Conservation (phyloP, 2,329 filamentous ascomycete species). For the Colletotrichum coccodes region DNA sequence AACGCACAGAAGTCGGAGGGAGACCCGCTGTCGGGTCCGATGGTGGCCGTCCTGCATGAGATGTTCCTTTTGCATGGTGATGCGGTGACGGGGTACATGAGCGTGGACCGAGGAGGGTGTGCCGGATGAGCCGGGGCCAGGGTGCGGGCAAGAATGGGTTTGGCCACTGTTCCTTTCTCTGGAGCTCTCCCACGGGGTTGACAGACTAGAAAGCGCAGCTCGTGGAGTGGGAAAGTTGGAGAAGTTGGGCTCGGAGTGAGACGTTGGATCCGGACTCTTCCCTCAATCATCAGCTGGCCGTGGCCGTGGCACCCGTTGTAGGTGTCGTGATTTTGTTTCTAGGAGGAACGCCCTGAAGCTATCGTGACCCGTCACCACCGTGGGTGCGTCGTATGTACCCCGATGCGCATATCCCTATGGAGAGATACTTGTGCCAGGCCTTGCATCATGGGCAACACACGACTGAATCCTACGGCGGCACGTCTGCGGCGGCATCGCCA, state of each 20-base stretch:
- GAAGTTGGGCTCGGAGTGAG: not conserved
- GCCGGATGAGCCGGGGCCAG: conserved; percentile 10
- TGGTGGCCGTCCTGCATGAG: not conserved
- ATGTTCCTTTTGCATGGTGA: not conserved
- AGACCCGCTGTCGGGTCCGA: not conserved
- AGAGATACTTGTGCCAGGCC: not conserved
- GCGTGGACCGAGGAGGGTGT: not conserved
- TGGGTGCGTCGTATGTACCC: not conserved
- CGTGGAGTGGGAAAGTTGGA: not conserved
- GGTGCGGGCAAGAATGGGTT: not conserved
- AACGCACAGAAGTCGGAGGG: not conserved
- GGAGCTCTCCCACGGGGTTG: not conserved
- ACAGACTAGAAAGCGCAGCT: not conserved
- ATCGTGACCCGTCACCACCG: not conserved
- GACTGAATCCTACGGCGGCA: conserved; percentile 13
- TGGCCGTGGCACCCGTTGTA: not conserved
- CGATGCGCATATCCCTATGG: not conserved
- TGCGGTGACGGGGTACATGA: not conserved
- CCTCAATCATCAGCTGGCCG: not conserved
- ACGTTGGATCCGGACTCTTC: not conserved
- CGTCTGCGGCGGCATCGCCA: conserved; percentile 4
- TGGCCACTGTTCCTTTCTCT: not conserved
- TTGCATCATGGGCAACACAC: not conserved
- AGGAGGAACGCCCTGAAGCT: not conserved
- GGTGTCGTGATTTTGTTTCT: not conserved